These are phyloP conservation scores for Camptophora hylomeconis DNA, from an alignment of 2,329 filamentous ascomycete species.

Conservation along the genomic window DNA sequence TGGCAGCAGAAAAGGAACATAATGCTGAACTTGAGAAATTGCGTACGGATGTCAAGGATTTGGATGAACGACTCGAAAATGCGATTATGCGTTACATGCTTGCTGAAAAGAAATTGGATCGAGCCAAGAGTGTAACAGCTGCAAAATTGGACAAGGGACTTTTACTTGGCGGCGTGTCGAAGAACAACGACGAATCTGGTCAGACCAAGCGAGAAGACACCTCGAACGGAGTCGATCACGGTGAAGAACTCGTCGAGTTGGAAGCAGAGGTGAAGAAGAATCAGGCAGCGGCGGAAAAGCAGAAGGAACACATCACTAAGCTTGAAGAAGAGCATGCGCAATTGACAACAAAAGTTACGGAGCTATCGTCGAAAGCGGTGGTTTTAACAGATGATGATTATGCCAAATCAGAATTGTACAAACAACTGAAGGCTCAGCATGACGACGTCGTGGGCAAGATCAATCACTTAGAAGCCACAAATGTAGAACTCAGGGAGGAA, in stretches of 20 bases:
- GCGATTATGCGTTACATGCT: slow-evolving; percentile 87
- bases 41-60: slow-evolving; percentile 64
- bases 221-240: slow-evolving; percentile 43
- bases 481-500: slow-evolving; percentile 72
- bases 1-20: slow-evolving; percentile 73
- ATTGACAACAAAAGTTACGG: slow-evolving; percentile 65
- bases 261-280: slow-evolving; percentile 68
- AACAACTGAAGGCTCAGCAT: slow-evolving; percentile 75
- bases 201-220: slow-evolving; percentile 38
- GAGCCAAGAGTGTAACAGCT: slow-evolving; percentile 75
- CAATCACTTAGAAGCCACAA: slow-evolving; percentile 81
- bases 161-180: slow-evolving; percentile 48
- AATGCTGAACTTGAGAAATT: slow-evolving; percentile 63
- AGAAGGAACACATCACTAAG: slow-evolving; percentile 76
- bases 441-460: slow-evolving; percentile 86
- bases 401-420: slow-evolving; percentile 83
- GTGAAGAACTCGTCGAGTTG: slow-evolving; percentile 50
- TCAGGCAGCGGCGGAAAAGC: slow-evolving; percentile 60
- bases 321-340: slow-evolving; percentile 64
- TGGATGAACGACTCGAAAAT: slow-evolving; percentile 75
- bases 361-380: slow-evolving; percentile 47
- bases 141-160: slow-evolving; percentile 87
- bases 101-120: slow-evolving; percentile 87
- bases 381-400: slow-evolving; percentile 85
- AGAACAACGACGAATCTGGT: slow-evolving; percentile 30